phyloP scores from a whole-genome alignment of 805 yeast species.

The Yueomyces sp. region DNA sequence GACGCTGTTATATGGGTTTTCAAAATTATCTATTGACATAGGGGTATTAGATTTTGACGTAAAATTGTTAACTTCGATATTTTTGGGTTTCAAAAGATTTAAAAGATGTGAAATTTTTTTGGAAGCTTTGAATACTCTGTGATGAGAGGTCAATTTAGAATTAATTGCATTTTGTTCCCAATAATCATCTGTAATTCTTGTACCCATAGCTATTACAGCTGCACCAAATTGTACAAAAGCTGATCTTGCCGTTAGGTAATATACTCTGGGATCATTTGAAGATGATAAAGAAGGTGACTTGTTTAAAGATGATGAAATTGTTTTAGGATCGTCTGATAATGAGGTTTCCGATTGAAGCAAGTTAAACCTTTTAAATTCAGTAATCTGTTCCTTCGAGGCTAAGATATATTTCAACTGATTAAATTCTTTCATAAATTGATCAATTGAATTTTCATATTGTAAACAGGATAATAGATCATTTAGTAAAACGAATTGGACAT shows the following conservation, averaged over 20 bases:
- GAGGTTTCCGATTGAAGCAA: no score
- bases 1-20: constrained; percentile 12
- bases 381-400: no score
- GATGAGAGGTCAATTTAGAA: constrained; percentile 32
- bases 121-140: constrained; percentile 28
- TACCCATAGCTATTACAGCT: constrained; percentile 32
- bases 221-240: constrained; percentile 40
- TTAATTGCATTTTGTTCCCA: constrained; percentile 34
- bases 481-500: constrained; percentile 25
- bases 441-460: constrained; percentile 31
- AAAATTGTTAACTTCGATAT: neutral
- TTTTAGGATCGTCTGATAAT: no score
- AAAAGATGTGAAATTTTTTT: constrained; percentile 6
- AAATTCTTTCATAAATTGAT: constrained; percentile 31
- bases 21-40: neutral
- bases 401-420: constrained; percentile 18
- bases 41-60: no score
- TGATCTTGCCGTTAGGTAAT: constrained; percentile 26
- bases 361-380: no score
- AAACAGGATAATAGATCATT: constrained; percentile 24
- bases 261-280: no score
- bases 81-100: constrained; percentile 6
- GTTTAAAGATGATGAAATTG: no score
- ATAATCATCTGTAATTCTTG: constrained; percentile 40
- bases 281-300: no score